Evolutionary conservation across 495 filamentous ascomycete genomes (phyloP).

Genomic region (Aspergillus olivimuriae): DNA sequence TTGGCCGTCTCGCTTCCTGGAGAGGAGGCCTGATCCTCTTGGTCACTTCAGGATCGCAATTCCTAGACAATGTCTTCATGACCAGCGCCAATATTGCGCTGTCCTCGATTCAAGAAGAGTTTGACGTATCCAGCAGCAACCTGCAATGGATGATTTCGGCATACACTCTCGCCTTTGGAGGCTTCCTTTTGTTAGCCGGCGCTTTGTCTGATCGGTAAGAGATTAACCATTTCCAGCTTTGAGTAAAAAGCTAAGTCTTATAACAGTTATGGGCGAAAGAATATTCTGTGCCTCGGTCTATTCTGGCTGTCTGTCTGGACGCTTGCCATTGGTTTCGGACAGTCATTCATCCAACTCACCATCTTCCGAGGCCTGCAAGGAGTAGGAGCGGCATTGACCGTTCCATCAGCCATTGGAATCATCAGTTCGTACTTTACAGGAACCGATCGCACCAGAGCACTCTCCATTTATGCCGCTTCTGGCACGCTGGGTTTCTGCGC

Average conservation of each 20-base stretch:
- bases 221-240: not conserved
- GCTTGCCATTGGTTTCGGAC: conserved; percentile 30
- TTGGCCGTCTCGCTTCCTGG: conserved; percentile 26
- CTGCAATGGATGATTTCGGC: conserved; percentile 38
- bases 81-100: conserved; percentile 32
- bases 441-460: conserved; percentile 25
- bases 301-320: conserved; percentile 32
- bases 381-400: conserved; percentile 31
- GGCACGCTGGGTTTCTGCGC: conserved; percentile 33
- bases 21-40: conserved; percentile 28
- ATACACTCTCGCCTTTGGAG: conserved; percentile 33
- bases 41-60: conserved; percentile 33
- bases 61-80: conserved; percentile 36
- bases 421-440: conserved; percentile 35
- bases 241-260: not conserved
- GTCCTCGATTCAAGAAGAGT: conserved; percentile 32
- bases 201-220: conserved; percentile 30
- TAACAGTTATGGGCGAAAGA: conserved; percentile 28
- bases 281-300: conserved; percentile 28
- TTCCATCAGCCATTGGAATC: conserved; percentile 33
- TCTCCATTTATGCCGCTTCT: conserved; percentile 31
- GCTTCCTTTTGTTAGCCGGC: conserved; percentile 28
- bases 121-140: conserved; percentile 24
- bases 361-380: conserved; percentile 32
- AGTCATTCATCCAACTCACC: conserved; percentile 29